A percentile compares a stretch with the other conserved stretches of the same genome.
phyloP scores from a whole-genome alignment of 2,329 filamentous ascomycete species.

The Stromatinia cepivora region DNA sequence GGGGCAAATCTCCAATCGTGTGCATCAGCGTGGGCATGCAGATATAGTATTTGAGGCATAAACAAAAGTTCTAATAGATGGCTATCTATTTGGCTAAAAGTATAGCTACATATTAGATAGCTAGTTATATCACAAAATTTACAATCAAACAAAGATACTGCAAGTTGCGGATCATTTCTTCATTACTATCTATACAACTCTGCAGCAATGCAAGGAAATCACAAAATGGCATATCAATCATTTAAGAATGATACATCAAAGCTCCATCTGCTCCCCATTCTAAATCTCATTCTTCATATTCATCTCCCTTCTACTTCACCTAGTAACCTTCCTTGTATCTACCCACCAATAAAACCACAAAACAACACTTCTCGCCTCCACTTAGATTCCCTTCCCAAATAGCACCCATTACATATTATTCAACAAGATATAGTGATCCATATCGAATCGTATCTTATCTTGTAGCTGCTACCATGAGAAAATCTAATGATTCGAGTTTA shows the following conservation, averaged over 20 bases:
- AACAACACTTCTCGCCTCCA: no score
- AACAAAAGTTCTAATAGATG: background rate
- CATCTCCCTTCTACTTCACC: no score
- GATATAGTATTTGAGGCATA: background rate
- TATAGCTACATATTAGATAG: background rate
- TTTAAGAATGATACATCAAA: background rate
- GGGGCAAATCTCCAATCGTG: no score
- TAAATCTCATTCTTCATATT: background rate
- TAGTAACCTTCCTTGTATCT: background rate
- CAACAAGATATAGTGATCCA: no score
- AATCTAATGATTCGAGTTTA: no score
- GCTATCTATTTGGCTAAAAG: background rate
- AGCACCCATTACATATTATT: no score
- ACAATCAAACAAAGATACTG: background rate
- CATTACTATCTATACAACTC: background rate
- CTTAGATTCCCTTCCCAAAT: no score
- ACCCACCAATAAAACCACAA: no score
- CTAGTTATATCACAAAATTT: background rate
- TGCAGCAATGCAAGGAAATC: background rate
- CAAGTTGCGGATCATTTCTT: constrained; percentile 3
- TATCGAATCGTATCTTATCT: no score
- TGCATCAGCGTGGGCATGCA: background rate
- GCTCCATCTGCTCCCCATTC: background rate
- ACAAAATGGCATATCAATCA: background rate
- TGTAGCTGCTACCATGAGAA: no score